phyloP scores from a whole-genome alignment of 768 basidiomycete genomes.

The Mycena floridula region DNA sequence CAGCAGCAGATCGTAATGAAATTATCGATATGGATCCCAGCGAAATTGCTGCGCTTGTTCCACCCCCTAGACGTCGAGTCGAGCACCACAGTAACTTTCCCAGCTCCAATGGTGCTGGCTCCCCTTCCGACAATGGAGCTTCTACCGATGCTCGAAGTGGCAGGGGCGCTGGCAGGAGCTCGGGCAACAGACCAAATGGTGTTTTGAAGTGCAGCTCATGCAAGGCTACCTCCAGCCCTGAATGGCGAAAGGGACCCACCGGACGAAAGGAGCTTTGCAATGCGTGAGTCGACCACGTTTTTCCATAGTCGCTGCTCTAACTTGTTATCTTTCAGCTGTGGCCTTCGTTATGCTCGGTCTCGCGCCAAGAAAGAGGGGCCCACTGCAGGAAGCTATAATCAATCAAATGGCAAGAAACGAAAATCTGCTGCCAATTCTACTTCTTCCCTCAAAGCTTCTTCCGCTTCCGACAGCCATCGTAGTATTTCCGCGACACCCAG shows the following conservation, averaged over 20 bases:
- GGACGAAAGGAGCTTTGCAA: constrained; percentile 91
- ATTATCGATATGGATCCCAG: background rate
- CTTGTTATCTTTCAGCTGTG: constrained; percentile 54
- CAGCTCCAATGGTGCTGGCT: background rate
- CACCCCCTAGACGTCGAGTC: constrained; percentile 51
- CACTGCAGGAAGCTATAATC: background rate
- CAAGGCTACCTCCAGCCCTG: constrained; percentile 75
- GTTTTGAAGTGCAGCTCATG: constrained; percentile 74
- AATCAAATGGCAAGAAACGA: background rate
- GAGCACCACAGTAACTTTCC: background rate
- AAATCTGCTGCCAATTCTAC: background rate
- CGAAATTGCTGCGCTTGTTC: constrained; percentile 42
- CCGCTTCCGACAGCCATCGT: background rate
- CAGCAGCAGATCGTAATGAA: background rate
- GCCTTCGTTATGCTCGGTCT: constrained; percentile 80
- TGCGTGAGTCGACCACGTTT: constrained; percentile 55
- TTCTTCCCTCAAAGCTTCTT: background rate
- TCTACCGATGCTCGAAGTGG: background rate
- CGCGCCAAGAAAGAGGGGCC: constrained; percentile 86
- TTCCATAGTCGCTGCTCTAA: background rate
- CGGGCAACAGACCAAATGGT: constrained; percentile 59
- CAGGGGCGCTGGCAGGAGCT: background rate
- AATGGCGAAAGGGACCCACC: constrained; percentile 89
- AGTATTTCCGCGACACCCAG: background rate
- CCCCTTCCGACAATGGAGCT: background rate